phyloP scores from a whole-genome alignment of 2,329 filamentous ascomycete genomes.

The Scedosporium dehoogii region DNA sequence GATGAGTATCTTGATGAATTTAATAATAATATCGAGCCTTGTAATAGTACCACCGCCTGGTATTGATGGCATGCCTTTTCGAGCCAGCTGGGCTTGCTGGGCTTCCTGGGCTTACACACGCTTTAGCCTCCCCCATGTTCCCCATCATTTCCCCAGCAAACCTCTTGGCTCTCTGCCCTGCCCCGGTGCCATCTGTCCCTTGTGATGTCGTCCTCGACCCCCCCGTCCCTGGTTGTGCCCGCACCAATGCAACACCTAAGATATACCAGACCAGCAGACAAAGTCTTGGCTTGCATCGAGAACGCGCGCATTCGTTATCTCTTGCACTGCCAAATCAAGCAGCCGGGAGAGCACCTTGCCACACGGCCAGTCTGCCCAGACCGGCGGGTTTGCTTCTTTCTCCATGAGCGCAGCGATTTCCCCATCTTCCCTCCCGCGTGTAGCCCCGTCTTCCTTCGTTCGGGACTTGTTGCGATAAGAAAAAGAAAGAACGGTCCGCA shows the following conservation, averaged over 20 bases:
- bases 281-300: neutral
- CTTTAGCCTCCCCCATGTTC: no score
- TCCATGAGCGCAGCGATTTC: neutral
- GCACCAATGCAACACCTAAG: neutral
- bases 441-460: neutral
- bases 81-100: no score
- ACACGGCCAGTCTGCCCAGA: neutral
- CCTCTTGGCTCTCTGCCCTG: no score
- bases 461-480: no score
- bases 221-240: neutral
- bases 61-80: no score
- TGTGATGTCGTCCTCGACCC: neutral
- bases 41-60: no score
- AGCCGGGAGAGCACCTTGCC: neutral
- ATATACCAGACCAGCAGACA: neutral
- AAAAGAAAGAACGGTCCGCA: no score
- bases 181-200: no score
- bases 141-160: no score
- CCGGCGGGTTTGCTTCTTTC: neutral
- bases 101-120: no score
- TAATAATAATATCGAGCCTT: no score
- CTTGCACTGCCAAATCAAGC: neutral
- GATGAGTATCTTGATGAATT: no score
- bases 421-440: neutral
- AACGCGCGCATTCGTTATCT: neutral